Evolutionary conservation across 768 basidiomycete genomes (phyloP), one percentile per base, ranked within the genome.

Genomic region (Butyriboletus loyo): DNA sequence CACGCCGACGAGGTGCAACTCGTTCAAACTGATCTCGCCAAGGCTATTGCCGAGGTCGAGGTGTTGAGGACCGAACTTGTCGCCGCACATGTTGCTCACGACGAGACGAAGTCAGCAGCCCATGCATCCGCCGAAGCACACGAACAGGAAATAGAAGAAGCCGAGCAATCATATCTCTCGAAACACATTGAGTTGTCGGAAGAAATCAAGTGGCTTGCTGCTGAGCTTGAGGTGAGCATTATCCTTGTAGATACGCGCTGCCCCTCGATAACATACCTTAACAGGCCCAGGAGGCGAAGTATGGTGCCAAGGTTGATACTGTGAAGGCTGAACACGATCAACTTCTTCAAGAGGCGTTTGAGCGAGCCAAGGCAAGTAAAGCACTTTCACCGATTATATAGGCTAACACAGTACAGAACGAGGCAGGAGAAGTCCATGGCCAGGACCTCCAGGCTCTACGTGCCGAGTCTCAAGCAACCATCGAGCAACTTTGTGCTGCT

Each of bases 371-470:
- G 81, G 91, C 85, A 57, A 44, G 73, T 66, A 24, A 34, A 25
- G 37, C 21, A 22, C 47, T 4, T 21, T 30, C n/a, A 2, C 19
- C 4, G 4, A 7, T 41, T 21, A 19, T 31, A 27, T 41, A 13
- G 1, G n/a, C 58, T 66, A 47, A 68, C 38, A n/a, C 30, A 24
- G 14, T 21, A 38, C 53, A 91, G 89, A 74, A 73, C 35, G 87
- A 90, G 66, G 91, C 89, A n/a, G 81, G 81, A 31, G 77, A 79
- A 32, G 70, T 68, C 7, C 92, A 94, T 58, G 64, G 80, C 27
- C 76, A 82, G 60, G 92, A 92, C 60, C 75, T 94, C 7, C 85
- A 87, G 60, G 67, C 73, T 13, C 76, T 94, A 48, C 86, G 91
- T 38, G 76, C 77, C 22, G 78, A 81, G 52, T 89, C 87, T 0